Evolutionary conservation across 768 basidiomycete species (phyloP), one percentile per base, ranked within the genome.

Genomic region (Russula emetica): DNA sequence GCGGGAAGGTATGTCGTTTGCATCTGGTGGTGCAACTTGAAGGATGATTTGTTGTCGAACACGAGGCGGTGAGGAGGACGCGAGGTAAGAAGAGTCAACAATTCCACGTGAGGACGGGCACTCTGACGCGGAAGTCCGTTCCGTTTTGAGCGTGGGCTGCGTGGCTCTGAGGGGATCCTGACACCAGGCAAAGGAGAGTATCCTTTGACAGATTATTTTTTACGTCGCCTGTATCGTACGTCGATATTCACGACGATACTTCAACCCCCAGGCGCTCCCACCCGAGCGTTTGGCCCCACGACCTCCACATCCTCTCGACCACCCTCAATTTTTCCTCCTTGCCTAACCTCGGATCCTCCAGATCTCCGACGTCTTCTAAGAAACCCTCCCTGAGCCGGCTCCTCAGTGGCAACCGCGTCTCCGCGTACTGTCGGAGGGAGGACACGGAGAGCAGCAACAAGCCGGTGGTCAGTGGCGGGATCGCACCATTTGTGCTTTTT

Each of bases 301-400:
- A 85, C 69, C 88, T 83, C 92, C 94, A 93, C 85, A 96, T 93
- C 71, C 92, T 76, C 55, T 93, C 85, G 5, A 96, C 78, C 2
- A 94, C 87, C 52, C 80, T 76, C 71, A 92, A 72, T 76, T 95
- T 94, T 70, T 90, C 90, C 53, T 79, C 78, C 60, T 85, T 76
- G 9, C 82, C 82, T 56, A 95, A 72, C 66, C 76, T 77, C 0
- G 88, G 85, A 70, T 92, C 84, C 73, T 94, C 93, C 58, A 98
- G 73, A 73, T 93, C 87, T 34, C 80, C 78, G 0, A 97, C 82
- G 70, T 98, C 95, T 58, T 90, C 87, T 66, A 98, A 74, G 74
- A 97, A 96, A 1, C 86, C 87, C 62, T 87, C 83, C 18, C 83
- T 80, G n/a, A 89, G 76, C 30, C 81, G 78, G 42, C 88, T 88